Percentiles rank a stretch among this genome's conserved stretches.
Conservation (phyloP, 2,329 filamentous ascomycete genomes). For the Fusarium brachygibbosum region DNA sequence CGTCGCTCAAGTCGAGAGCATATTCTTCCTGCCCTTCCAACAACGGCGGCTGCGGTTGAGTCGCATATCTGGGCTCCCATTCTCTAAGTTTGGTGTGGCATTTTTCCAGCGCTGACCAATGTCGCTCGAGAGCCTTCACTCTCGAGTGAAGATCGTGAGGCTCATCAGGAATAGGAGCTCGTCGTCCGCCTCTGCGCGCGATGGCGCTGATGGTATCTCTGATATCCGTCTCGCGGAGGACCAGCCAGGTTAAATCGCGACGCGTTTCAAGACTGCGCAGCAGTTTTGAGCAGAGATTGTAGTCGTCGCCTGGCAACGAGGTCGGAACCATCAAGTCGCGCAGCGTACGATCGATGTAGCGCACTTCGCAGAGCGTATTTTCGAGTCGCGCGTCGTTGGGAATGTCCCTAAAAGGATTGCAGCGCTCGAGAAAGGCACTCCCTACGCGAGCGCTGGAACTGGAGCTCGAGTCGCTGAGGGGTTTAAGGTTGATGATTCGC, state of each 20-base stretch:
- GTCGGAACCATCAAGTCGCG: slow-evolving; percentile 28
- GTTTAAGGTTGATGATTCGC: slow-evolving; percentile 19
- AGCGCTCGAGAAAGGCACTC: slow-evolving; percentile 33
- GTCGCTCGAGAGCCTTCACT: slow-evolving; percentile 15
- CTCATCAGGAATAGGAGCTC: slow-evolving; percentile 28
- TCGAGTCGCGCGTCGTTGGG: slow-evolving; percentile 26
- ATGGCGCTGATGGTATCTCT: slow-evolving; percentile 26
- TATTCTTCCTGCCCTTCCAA: background rate
- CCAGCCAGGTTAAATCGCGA: slow-evolving; percentile 28
- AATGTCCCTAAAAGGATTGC: slow-evolving; percentile 31
- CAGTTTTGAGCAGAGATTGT: slow-evolving; percentile 23
- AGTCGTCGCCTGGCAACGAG: slow-evolving; percentile 31
- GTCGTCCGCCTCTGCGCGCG: slow-evolving; percentile 14
- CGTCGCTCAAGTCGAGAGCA: slow-evolving; percentile 18
- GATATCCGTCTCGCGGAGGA: slow-evolving; percentile 26
- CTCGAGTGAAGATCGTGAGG: slow-evolving; percentile 20
- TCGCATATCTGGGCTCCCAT: slow-evolving; percentile 28
- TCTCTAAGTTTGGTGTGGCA: slow-evolving; percentile 31
- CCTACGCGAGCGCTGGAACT: slow-evolving; percentile 15
- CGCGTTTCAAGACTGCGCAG: slow-evolving; percentile 31
- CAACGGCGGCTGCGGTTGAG: slow-evolving; percentile 8
- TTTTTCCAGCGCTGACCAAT: slow-evolving; percentile 38
- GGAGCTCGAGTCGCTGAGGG: slow-evolving; percentile 17
- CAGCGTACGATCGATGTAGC: slow-evolving; percentile 28
- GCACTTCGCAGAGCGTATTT: slow-evolving; percentile 33